phyloP scores from a whole-genome alignment of 2,329 filamentous ascomycete genomes.

The Ophiostoma piceae region DNA sequence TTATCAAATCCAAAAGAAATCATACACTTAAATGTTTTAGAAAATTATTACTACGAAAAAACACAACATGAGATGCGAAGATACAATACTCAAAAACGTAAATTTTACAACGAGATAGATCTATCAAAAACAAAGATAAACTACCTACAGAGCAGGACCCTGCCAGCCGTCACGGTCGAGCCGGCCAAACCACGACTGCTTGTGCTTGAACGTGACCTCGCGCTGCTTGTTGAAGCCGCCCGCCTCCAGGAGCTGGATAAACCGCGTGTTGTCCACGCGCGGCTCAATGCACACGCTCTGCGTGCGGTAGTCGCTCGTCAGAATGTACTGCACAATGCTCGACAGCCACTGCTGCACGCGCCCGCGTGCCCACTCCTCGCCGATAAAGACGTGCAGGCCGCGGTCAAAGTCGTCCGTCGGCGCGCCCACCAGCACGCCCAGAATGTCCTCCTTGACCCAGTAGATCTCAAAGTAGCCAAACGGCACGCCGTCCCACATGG shows the following conservation, averaged over 20 bases:
- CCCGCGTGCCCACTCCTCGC: slow-evolving; percentile 86
- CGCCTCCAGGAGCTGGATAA: slow-evolving; percentile 64
- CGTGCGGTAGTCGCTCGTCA: slow-evolving; percentile 71
- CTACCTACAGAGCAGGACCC: slow-evolving; percentile 48
- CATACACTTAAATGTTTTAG: no score
- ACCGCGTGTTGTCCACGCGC: slow-evolving; percentile 78
- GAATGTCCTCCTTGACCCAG: slow-evolving; percentile 88
- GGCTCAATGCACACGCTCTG: slow-evolving; percentile 82
- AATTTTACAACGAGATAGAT: background rate
- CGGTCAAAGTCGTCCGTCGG: slow-evolving; percentile 72
- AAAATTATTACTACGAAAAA: no score
- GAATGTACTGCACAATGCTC: slow-evolving; percentile 81
- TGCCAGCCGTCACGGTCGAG: slow-evolving; percentile 76
- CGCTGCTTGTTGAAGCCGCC: slow-evolving; percentile 81
- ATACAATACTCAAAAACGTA: no score
- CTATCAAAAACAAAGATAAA: background rate
- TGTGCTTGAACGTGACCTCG: slow-evolving; percentile 84
- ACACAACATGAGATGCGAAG: no score
- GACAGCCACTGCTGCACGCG: slow-evolving; percentile 77
- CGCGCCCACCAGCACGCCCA: slow-evolving; percentile 62
- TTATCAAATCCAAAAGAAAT: no score
- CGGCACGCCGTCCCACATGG: slow-evolving; percentile 87
- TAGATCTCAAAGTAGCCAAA: slow-evolving; percentile 98
- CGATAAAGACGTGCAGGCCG: slow-evolving; percentile 81
- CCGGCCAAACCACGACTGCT: slow-evolving; percentile 82